Evolutionary conservation across 2,329 filamentous ascomycete genomes (phyloP).

Genomic region (Fusarium armeniacum): DNA sequence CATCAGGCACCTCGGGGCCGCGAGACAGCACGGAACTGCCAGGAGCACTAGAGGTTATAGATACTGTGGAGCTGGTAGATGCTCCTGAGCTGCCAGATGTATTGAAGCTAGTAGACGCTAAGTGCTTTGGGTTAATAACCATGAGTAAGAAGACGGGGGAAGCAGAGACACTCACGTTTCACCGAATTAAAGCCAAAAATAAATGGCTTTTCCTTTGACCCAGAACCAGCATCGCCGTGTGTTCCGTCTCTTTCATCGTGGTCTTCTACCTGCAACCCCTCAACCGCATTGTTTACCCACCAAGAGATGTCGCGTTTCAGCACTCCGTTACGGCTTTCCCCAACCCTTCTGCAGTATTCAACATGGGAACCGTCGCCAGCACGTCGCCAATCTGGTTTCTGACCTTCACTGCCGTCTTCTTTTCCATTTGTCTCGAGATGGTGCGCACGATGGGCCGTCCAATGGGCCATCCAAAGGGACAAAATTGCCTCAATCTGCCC

Average conservation of each 20-base stretch:
- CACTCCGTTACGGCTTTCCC: neutral
- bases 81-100: too few relatives aligned
- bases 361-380: neutral
- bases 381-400: neutral
- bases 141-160: too few relatives aligned
- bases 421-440: neutral
- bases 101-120: too few relatives aligned
- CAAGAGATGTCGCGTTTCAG: neutral
- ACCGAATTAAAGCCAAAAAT: neutral
- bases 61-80: too few relatives aligned
- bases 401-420: accelerated
- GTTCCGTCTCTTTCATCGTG: accelerated
- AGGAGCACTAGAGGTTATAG: too few relatives aligned
- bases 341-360: neutral
- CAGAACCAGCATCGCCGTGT: accelerated
- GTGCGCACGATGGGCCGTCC: accelerated
- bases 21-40: neutral
- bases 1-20: too few relatives aligned
- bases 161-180: neutral
- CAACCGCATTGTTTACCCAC: neutral
- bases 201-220: accelerated
- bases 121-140: too few relatives aligned
- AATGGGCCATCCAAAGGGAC: neutral
- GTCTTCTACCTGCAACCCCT: neutral
- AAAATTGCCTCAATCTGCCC: neutral